Evolutionary conservation across 176 grass and related monocot species (phyloP), one percentile per base, ranked within the genome.

Genomic region (Themeda triandra): DNA sequence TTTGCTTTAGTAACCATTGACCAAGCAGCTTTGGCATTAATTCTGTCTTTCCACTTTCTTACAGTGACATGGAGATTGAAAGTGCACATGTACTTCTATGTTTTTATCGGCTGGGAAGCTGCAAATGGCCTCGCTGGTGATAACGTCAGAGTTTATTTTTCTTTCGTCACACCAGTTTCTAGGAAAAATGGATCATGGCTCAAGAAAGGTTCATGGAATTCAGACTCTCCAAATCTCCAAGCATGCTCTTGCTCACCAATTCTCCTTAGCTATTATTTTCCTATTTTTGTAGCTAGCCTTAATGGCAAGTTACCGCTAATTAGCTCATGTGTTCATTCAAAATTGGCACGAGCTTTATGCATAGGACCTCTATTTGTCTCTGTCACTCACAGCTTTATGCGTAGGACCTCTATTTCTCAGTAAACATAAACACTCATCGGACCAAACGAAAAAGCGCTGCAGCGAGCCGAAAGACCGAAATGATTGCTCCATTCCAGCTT

Each of bases 401-500:
- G 14, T 35, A 35, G 33, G 33, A 35, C 33, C 33, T 2, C 33
- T 35, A 35, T 82, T 63, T 36, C 51, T 69, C 64, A 17, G 56
- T 86, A 40, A 66, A 44, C 42, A 44, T 12, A 39, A 39, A 10
- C 66, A 40, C 32, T 71, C 80, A 78, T 88, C 30, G 39, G 44
- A 8, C 51, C 62, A 49, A 76, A n/a, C 25, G 41, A 79, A 82
- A 82, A 80, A 66, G 7, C 18, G 44, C 18, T 66, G 14, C 25
- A 30, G 13, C 27, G 68, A 79, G 25, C 78, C 19, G 0, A 74
- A 21, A 10, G 6, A 41, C 31, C 2, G 44, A 24, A 46, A 59
- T 21, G 28, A 28, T 86, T 21, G 40, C 69, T 78, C 69, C 37
- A 7, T 29, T 28, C 15, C 31, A 4, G 49, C 14, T 27, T 77